Conservation (phyloP, 176 grass and related monocot genomes). For the Zea mays region Zm-B73-REFERENCE-NAM-5.0 NC_050099.1:246684001-246684500, state of each 20-base stretch:
- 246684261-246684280: neutral
- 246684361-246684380: conserved; percentile 22
- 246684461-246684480: conserved; percentile 12
- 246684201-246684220: neutral
- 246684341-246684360: neutral
- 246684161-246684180: neutral
- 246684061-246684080: neutral
- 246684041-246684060: neutral
- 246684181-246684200: neutral
- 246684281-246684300: neutral
- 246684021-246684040: conserved; percentile 38
- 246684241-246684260: neutral
- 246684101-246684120: conserved; percentile 42
- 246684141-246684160: neutral
- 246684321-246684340: neutral
- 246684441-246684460: neutral
- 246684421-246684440: neutral
- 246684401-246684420: neutral
- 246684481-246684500: conserved; percentile 37
- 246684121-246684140: conserved; percentile 36
- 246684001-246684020: conserved; percentile 45
- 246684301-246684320: conserved; percentile 49
- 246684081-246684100: conserved; percentile 42
- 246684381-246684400: neutral
- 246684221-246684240: neutral